These are phyloP conservation scores for Kwoniella botswanensis DNA, from an alignment of 768 basidiomycete genomes.

Conservation along the genomic window DNA sequence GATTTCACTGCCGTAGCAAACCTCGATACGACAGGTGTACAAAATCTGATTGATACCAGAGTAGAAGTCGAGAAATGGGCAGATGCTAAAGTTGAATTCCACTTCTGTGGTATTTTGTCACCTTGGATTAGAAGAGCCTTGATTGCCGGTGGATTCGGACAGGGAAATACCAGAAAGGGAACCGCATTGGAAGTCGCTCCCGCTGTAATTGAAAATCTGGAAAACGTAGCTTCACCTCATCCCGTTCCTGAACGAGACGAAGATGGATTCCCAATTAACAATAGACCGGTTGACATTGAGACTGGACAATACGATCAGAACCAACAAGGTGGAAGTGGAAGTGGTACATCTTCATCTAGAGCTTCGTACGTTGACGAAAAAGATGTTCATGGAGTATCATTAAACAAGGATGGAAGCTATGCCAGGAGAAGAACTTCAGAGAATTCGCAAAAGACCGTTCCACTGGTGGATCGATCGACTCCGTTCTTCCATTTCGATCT, in stretches of 20 bases:
- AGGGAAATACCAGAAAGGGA: slow-evolving; percentile 60
- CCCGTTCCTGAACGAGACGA: slow-evolving; percentile 52
- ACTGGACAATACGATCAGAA: slow-evolving; percentile 6
- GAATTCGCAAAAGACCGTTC: slow-evolving; percentile 25
- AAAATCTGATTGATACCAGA: slow-evolving; percentile 87
- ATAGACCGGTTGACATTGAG: slow-evolving; percentile 28
- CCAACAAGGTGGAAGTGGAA: not conserved
- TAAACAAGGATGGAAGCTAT: not conserved
- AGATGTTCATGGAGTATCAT: slow-evolving; percentile 3
- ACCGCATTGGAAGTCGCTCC: slow-evolving; percentile 72
- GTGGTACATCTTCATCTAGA: not conserved
- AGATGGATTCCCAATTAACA: slow-evolving; percentile 22
- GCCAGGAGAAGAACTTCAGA: slow-evolving; percentile 7
- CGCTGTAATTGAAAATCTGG: slow-evolving; percentile 62
- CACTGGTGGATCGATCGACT: slow-evolving; percentile 50
- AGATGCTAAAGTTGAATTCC: slow-evolving; percentile 76
- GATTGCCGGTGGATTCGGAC: slow-evolving; percentile 84
- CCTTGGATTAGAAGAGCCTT: slow-evolving; percentile 88
- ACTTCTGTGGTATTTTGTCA: slow-evolving; percentile 88
- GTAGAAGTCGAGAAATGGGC: slow-evolving; percentile 87
- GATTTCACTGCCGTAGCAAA: slow-evolving; percentile 87
- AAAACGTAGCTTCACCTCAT: slow-evolving; percentile 55
- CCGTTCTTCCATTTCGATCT: slow-evolving; percentile 86
- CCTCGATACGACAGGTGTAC: slow-evolving; percentile 88
- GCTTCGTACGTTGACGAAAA: slow-evolving; percentile 23